A percentile compares a stretch with the other conserved stretches of the same genome.
These are phyloP conservation scores for Penicillium janthinellum DNA, from an alignment of 2,329 filamentous ascomycete genomes.

Conservation along the genomic window DNA sequence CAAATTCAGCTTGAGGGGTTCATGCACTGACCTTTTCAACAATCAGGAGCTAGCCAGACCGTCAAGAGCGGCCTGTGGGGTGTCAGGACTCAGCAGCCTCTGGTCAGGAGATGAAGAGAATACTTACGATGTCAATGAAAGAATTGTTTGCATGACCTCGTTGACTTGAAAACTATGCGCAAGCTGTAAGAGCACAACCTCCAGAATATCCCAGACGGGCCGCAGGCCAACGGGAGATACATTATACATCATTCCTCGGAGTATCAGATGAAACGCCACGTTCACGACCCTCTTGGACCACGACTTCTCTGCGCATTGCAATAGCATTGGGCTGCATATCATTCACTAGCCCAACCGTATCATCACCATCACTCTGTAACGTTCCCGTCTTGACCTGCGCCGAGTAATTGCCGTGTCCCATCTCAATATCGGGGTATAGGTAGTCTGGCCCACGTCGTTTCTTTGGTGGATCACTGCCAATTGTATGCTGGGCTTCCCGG, in stretches of 20 bases:
- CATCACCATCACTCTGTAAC: constrained; percentile 6
- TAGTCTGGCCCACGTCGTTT: background rate
- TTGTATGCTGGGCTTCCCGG: constrained; percentile 11
- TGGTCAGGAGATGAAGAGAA: no score
- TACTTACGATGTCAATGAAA: no score
- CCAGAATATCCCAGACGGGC: background rate
- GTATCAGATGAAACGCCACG: background rate
- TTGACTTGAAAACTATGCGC: background rate
- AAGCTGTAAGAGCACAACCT: background rate
- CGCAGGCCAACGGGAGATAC: no score
- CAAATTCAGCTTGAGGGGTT: background rate
- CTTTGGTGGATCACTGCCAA: constrained; percentile 8
- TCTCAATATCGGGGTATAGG: constrained; percentile 4
- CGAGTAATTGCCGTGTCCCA: constrained; percentile 8
- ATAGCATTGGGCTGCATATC: constrained; percentile 12
- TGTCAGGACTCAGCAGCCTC: no score
- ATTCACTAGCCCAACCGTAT: constrained; percentile 6
- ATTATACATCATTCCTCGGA: background rate
- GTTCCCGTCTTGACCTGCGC: constrained; percentile 7
- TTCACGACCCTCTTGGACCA: constrained; percentile 1
- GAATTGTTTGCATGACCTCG: background rate
- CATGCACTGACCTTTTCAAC: background rate
- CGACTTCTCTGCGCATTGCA: constrained; percentile 7
- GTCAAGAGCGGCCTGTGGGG: background rate
- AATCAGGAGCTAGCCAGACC: background rate